Evolutionary conservation across 2,329 filamentous ascomycete genomes (phyloP).

Genomic region (Trichoderma citrinoviride): DNA sequence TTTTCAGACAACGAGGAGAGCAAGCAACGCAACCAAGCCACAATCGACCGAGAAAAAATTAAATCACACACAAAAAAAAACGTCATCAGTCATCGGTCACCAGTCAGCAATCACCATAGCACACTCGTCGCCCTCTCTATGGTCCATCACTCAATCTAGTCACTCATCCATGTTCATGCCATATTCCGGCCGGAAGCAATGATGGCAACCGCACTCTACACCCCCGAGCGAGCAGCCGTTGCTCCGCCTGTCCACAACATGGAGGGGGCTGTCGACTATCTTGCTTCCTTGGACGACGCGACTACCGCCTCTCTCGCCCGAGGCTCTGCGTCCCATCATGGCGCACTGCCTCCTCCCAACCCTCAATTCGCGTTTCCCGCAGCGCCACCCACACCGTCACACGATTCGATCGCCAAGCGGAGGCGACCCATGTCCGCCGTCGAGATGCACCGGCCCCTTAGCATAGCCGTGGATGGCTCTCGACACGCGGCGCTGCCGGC

Average conservation of each 20-base stretch:
- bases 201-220: constrained; percentile 43
- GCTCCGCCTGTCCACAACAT: constrained; percentile 30
- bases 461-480: constrained; percentile 31
- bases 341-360: constrained; percentile 51
- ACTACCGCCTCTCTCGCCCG: constrained; percentile 25
- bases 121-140: constrained; percentile 36
- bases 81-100: too few species aligned
- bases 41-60: neutral
- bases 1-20: neutral
- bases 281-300: constrained; percentile 26
- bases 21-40: neutral
- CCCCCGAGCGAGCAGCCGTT: constrained; percentile 37
- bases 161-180: constrained; percentile 46
- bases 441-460: constrained; percentile 41
- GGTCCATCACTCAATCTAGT: constrained; percentile 39
- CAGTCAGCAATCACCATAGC: neutral
- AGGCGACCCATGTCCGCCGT: constrained; percentile 54
- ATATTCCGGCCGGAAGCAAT: constrained; percentile 47
- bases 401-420: constrained; percentile 45
- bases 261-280: constrained; percentile 29
- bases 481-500: constrained; percentile 47
- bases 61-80: neutral
- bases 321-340: constrained; percentile 6
- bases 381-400: constrained; percentile 43
- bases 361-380: constrained; percentile 64